Conservation (phyloP, 2,329 filamentous ascomycete species). For the Neonectria punicea region DNA sequence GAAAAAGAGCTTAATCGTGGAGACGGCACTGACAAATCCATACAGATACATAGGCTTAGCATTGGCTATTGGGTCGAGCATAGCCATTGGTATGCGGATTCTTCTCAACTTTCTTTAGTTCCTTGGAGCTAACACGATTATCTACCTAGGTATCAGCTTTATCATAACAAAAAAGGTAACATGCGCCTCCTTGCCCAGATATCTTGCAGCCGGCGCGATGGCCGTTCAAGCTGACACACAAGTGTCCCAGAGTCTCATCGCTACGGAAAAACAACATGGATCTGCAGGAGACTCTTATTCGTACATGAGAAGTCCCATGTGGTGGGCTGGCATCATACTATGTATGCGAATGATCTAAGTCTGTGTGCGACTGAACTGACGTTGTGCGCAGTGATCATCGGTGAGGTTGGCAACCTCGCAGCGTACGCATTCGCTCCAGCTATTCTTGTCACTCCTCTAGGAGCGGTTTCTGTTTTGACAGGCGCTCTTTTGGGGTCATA, state of each 20-base stretch:
- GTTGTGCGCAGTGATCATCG: slow-evolving; percentile 3
- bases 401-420: slow-evolving; percentile 15
- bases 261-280: neutral
- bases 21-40: no score
- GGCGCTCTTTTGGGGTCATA: slow-evolving; percentile 6
- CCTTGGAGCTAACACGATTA: no score
- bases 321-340: slow-evolving; percentile 7
- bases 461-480: slow-evolving; percentile 5
- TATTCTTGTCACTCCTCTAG: slow-evolving; percentile 18
- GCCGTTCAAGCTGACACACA: neutral
- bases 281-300: neutral
- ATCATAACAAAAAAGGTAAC: no score
- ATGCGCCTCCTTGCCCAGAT: no score
- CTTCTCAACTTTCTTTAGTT: no score
- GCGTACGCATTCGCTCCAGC: slow-evolving; percentile 20
- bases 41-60: no score
- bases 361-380: neutral
- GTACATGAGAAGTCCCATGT: slow-evolving; percentile 11
- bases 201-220: no score
- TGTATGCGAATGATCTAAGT: neutral
- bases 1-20: no score
- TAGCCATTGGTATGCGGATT: no score
- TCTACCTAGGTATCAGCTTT: no score
- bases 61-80: no score
- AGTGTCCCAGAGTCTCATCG: neutral